A percentile compares a stretch with the other conserved stretches of the same genome.
phyloP scores from a whole-genome alignment of 345 rosid genomes.

The Dipteronia sinensis region DNA sequence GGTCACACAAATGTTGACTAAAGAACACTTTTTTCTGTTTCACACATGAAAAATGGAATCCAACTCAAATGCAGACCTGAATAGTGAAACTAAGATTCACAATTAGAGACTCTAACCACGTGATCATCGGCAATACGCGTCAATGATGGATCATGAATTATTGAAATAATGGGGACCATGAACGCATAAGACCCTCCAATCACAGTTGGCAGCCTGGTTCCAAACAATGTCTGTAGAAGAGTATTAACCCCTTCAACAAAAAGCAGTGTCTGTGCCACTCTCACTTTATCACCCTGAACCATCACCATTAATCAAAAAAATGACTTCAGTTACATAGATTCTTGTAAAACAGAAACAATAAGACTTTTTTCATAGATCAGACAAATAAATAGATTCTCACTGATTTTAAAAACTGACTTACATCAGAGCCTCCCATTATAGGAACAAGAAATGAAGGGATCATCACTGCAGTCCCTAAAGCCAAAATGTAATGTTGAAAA shows the following conservation, averaged over 20 bases:
- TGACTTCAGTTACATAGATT: background rate
- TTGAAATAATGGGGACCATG: slow-evolving; percentile 96
- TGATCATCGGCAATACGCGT: slow-evolving; percentile 67
- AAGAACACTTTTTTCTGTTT: slow-evolving; percentile 15
- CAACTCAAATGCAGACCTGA: slow-evolving; percentile 23
- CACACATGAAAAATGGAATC: slow-evolving; percentile 10
- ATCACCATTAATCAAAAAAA: slow-evolving; percentile 10
- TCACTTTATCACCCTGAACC: slow-evolving; percentile 89
- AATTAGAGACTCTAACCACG: slow-evolving; percentile 54
- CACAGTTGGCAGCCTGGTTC: slow-evolving; percentile 91
- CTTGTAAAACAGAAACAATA: background rate
- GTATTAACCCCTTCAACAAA: slow-evolving; percentile 94
- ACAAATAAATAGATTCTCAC: background rate
- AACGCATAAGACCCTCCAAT: slow-evolving; percentile 96
- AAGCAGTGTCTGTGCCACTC: slow-evolving; percentile 89
- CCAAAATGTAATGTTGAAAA: slow-evolving; percentile 92
- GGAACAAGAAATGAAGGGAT: slow-evolving; percentile 98
- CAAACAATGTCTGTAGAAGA: slow-evolving; percentile 87
- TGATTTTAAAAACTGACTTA: slow-evolving; percentile 37
- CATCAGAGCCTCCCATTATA: slow-evolving; percentile 92
- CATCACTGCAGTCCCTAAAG: slow-evolving; percentile 98
- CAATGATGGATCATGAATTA: slow-evolving; percentile 81
- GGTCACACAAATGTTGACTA: slow-evolving; percentile 38
- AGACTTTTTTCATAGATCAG: too few relatives aligned
- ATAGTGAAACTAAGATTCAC: background rate